These are phyloP conservation scores for Microdochium nivale DNA, from an alignment of 2,329 filamentous ascomycete species.

Conservation along the genomic window DNA sequence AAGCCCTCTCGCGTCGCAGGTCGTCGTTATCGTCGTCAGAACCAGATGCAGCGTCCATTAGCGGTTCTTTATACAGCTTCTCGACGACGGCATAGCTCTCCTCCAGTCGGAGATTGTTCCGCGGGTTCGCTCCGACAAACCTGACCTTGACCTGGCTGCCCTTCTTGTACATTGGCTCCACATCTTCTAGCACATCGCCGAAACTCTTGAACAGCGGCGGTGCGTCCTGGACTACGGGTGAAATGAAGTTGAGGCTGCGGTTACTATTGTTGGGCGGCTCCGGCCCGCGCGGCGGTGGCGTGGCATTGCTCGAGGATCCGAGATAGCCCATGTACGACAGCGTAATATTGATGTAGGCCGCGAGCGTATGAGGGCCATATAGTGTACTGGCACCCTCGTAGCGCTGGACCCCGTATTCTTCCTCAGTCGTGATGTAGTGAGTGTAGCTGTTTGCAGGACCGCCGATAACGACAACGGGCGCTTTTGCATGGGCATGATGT, in stretches of 20 bases:
- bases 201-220: slow-evolving; percentile 57
- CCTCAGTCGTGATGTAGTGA: slow-evolving; percentile 70
- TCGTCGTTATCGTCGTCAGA: slow-evolving; percentile 6
- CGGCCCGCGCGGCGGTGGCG: slow-evolving; percentile 35
- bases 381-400: slow-evolving; percentile 89
- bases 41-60: slow-evolving; percentile 4
- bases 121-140: slow-evolving; percentile 81
- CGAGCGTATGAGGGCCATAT: slow-evolving; percentile 76
- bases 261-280: slow-evolving; percentile 72
- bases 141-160: slow-evolving; percentile 55
- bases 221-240: slow-evolving; percentile 65
- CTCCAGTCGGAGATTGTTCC: slow-evolving; percentile 75
- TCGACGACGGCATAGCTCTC: slow-evolving; percentile 73
- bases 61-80: slow-evolving; percentile 30
- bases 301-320: slow-evolving; percentile 29
- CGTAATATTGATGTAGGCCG: slow-evolving; percentile 78
- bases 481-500: neutral
- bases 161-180: slow-evolving; percentile 38
- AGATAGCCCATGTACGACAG: slow-evolving; percentile 62
- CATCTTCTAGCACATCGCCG: slow-evolving; percentile 54
- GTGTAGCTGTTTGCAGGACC: slow-evolving; percentile 88
- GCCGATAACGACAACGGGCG: slow-evolving; percentile 71
- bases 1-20: slow-evolving; percentile 1
- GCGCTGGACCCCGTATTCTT: slow-evolving; percentile 75
- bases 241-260: slow-evolving; percentile 67